Conservation (phyloP, 768 basidiomycete genomes). For the Boletus edulis region DNA sequence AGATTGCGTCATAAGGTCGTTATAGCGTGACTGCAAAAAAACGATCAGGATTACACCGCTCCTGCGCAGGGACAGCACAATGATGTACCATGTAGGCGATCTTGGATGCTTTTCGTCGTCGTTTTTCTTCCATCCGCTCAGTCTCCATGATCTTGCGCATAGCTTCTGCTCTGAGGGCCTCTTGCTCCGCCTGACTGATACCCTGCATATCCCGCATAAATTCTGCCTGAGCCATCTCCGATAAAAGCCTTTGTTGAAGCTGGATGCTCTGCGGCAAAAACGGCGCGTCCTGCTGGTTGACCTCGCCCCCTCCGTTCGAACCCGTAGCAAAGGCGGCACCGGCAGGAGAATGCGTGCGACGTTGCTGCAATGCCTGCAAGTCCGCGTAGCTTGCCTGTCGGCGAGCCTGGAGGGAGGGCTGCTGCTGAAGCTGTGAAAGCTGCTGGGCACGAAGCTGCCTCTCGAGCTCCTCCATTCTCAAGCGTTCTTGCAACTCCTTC, state of each 20-base stretch:
- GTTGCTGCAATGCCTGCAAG: slow-evolving; percentile 47
- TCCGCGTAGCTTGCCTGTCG: slow-evolving; percentile 45
- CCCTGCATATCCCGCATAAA: slow-evolving; percentile 63
- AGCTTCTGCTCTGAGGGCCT: slow-evolving; percentile 70
- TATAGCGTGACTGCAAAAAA: slow-evolving; percentile 71
- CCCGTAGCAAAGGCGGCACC: slow-evolving; percentile 33
- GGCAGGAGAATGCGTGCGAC: slow-evolving; percentile 49
- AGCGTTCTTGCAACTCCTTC: slow-evolving; percentile 61
- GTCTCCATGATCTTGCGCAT: slow-evolving; percentile 90
- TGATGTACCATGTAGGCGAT: slow-evolving; percentile 80
- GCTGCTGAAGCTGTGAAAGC: slow-evolving; percentile 46
- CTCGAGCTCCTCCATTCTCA: slow-evolving; percentile 64
- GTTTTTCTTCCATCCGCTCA: slow-evolving; percentile 82
- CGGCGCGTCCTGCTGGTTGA: slow-evolving; percentile 53
- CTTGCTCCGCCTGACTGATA: slow-evolving; percentile 60
- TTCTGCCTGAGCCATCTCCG: slow-evolving; percentile 71
- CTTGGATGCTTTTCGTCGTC: slow-evolving; percentile 78
- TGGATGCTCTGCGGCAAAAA: slow-evolving; percentile 64
- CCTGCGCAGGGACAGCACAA: background rate
- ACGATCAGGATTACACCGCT: background rate
- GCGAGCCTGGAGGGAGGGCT: slow-evolving; percentile 37
- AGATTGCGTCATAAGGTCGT: slow-evolving; percentile 94
- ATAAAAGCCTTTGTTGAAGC: slow-evolving; percentile 72
- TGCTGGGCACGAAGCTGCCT: slow-evolving; percentile 57
- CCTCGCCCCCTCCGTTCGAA: slow-evolving; percentile 24